phyloP scores from a whole-genome alignment of 768 basidiomycete genomes.

The Ramaria sp. region DNA sequence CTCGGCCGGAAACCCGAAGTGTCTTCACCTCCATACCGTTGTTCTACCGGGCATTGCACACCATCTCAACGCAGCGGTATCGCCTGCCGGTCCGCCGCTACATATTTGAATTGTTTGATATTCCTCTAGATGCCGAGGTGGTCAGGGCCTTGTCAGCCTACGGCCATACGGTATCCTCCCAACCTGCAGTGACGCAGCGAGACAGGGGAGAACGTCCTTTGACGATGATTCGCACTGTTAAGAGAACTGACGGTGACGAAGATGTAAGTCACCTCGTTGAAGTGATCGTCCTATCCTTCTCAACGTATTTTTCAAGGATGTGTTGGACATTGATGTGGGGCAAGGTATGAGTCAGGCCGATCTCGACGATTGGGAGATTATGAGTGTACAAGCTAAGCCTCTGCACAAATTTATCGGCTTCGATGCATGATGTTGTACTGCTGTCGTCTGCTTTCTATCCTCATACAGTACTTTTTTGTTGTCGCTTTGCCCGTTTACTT shows the following conservation, averaged over 20 bases:
- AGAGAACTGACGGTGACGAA: conserved; percentile 9
- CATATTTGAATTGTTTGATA: conserved; percentile 85
- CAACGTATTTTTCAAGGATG: neutral
- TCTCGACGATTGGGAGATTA: conserved; percentile 5
- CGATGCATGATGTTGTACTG: conserved; percentile 4
- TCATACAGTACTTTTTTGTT: neutral
- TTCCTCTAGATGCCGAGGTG: conserved; percentile 59
- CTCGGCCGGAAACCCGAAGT: conserved; percentile 58
- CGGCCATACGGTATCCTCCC: conserved; percentile 35
- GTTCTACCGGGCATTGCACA: conserved; percentile 77
- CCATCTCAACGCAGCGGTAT: conserved; percentile 83
- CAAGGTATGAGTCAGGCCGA: neutral
- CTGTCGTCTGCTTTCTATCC: neutral
- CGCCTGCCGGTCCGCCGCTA: conserved; percentile 88
- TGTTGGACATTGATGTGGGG: conserved; percentile 4
- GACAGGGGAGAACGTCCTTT: conserved; percentile 5
- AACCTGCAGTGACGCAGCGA: conserved; percentile 20
- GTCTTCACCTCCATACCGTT: conserved; percentile 72
- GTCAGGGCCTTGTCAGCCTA: conserved; percentile 44
- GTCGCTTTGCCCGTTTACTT: neutral
- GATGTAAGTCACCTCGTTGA: neutral
- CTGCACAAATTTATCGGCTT: conserved; percentile 9
- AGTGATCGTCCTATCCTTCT: neutral
- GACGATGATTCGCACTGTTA: conserved; percentile 6
- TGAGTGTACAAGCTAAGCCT: conserved; percentile 2